These are phyloP conservation scores for Paramecium octaurelia DNA, from an alignment of 73 alveolate genomes.

Conservation along the genomic window DNA sequence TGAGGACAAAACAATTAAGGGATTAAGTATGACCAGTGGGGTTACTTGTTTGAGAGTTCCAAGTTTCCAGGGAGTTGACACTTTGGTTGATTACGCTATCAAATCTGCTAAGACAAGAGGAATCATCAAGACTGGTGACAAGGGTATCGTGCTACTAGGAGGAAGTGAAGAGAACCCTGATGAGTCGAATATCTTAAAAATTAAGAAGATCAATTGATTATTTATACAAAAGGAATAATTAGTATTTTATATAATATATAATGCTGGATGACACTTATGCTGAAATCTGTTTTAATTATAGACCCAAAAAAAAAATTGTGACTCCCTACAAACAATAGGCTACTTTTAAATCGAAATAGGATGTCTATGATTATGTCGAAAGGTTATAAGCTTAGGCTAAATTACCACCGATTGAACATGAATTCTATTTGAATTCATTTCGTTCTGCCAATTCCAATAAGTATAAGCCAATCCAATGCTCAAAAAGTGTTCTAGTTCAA, in stretches of 20 bases:
- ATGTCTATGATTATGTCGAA: neutral
- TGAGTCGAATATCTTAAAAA: conserved; percentile 75
- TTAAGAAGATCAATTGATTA: conserved; percentile 56
- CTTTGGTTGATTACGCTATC: conserved; percentile 68
- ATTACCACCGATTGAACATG: conserved; percentile 9
- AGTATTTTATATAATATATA: neutral
- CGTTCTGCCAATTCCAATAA: neutral
- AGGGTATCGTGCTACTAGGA: conserved; percentile 83
- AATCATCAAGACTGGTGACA: conserved; percentile 84
- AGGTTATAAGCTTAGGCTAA: neutral
- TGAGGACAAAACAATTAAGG: conserved; percentile 70
- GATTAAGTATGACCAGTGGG: conserved; percentile 79
- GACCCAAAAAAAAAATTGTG: neutral
- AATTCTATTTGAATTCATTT: neutral
- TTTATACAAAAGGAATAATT: neutral
- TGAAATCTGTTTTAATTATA: conserved; percentile 15
- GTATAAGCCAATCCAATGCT: neutral
- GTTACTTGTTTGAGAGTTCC: conserved; percentile 75
- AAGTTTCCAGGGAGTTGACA: conserved; percentile 72
- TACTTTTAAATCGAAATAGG: neutral
- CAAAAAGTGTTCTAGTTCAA: neutral
- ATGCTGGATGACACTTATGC: conserved; percentile 2
- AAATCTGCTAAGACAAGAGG: conserved; percentile 82
- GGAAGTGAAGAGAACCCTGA: conserved; percentile 88
- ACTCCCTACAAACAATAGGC: neutral